These are phyloP conservation scores for Sordariomycetes sp. DNA, from an alignment of 2,329 filamentous ascomycete species.

Conservation along the genomic window DNA sequence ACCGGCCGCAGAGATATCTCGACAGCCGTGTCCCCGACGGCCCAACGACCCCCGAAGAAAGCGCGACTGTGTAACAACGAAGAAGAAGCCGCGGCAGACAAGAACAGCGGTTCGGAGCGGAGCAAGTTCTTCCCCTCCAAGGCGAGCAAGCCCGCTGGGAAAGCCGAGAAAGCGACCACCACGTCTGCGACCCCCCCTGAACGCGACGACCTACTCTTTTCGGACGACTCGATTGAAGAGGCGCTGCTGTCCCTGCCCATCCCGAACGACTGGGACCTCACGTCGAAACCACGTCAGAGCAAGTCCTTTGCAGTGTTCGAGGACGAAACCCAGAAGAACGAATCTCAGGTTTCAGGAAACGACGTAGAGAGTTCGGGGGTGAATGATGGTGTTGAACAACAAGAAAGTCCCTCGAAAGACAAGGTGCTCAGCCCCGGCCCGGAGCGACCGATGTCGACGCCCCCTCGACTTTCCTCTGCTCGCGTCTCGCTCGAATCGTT, in stretches of 20 bases:
- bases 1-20: slow-evolving; percentile 8
- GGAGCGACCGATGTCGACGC: neutral
- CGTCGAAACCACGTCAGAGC: slow-evolving; percentile 16
- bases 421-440: neutral
- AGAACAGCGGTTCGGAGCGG: slow-evolving; percentile 22
- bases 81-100: slow-evolving; percentile 10
- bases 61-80: slow-evolving; percentile 40
- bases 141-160: slow-evolving; percentile 13
- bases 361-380: neutral
- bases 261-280: slow-evolving; percentile 33
- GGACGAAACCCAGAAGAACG: slow-evolving; percentile 20
- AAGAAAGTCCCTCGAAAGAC: neutral
- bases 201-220: slow-evolving; percentile 34
- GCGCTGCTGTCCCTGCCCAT: slow-evolving; percentile 40
- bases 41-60: slow-evolving; percentile 41
- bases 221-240: slow-evolving; percentile 48
- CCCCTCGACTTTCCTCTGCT: neutral
- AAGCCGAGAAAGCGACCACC: neutral
- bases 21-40: slow-evolving; percentile 12
- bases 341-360: neutral
- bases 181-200: neutral
- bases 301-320: slow-evolving; percentile 33
- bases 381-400: neutral
- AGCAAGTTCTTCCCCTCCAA: slow-evolving; percentile 43
- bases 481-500: slow-evolving; percentile 3